Conservation (phyloP, 306 rosid species). For the Fragaria nilgerrensis region DNA sequence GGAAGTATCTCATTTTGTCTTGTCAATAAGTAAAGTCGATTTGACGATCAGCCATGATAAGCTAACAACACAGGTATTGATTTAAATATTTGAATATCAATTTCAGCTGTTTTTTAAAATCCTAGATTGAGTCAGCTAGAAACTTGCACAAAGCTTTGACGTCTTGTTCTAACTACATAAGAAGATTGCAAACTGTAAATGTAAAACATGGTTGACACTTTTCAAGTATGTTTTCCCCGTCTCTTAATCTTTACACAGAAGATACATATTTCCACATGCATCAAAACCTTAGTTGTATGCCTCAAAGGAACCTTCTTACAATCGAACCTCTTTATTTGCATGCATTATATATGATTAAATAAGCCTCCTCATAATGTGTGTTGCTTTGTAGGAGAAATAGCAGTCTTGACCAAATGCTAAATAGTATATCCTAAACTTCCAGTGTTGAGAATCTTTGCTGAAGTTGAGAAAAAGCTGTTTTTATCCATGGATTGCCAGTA, state of each 20-base stretch:
- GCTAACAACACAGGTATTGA: not conserved
- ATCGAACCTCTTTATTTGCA: not conserved
- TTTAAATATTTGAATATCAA: not conserved
- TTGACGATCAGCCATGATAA: not conserved
- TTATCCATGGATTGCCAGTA: not conserved
- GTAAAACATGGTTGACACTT: not conserved
- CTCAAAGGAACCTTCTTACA: too few species aligned
- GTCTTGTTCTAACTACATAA: not conserved
- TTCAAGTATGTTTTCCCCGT: too few species aligned
- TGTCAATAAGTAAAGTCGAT: not conserved
- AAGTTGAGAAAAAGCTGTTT: not conserved
- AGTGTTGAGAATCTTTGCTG: not conserved
- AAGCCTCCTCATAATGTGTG: not conserved
- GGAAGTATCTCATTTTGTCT: not conserved
- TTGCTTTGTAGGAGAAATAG: not conserved
- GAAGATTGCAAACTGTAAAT: too few species aligned
- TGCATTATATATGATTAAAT: not conserved
- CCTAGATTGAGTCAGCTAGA: not conserved
- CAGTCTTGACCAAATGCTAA: not conserved
- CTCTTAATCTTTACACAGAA: not conserved
- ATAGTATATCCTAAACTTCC: too few species aligned
- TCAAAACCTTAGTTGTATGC: not conserved
- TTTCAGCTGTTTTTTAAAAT: not conserved
- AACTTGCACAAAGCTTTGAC: not conserved
- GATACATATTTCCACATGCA: too few species aligned